These are phyloP conservation scores for Hanseniaspora taiwanica DNA, from an alignment of 805 yeast species.

Conservation along the genomic window DNA sequence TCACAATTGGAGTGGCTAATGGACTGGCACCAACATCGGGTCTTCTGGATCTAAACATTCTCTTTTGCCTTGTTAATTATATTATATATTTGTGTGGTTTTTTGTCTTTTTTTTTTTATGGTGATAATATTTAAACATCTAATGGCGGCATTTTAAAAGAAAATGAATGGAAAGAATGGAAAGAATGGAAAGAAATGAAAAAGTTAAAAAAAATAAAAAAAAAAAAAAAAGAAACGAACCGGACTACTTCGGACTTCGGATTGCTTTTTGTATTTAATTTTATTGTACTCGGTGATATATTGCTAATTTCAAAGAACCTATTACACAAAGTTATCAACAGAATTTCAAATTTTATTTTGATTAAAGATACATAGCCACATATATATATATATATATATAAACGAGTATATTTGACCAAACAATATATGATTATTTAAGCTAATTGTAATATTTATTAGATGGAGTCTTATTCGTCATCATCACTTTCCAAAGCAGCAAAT, in stretches of 20 bases:
- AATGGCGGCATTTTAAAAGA: neutral
- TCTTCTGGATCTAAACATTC: constrained; percentile 7
- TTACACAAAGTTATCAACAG: too few relatives aligned
- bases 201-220: neutral
- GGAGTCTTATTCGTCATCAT: constrained; percentile 37
- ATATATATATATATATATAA: too few relatives aligned
- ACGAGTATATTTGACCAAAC: too few relatives aligned
- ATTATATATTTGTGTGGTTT: neutral
- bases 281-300: neutral
- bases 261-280: too few relatives aligned
- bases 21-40: constrained; percentile 6
- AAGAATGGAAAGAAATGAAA: neutral
- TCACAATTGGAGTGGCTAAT: constrained; percentile 4
- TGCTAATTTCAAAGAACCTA: neutral
- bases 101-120: neutral
- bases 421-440: too few relatives aligned
- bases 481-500: constrained; percentile 60
- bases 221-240: constrained; percentile 1
- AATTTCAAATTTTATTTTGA: too few relatives aligned
- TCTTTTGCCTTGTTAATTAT: too few relatives aligned
- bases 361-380: too few relatives aligned
- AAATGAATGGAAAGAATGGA: neutral
- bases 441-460: neutral
- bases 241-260: too few relatives aligned
- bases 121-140: neutral